Base-by-base conservation (phyloP, 2,329 filamentous ascomycete genomes). In the Corniculantispora saksenae region DNA sequence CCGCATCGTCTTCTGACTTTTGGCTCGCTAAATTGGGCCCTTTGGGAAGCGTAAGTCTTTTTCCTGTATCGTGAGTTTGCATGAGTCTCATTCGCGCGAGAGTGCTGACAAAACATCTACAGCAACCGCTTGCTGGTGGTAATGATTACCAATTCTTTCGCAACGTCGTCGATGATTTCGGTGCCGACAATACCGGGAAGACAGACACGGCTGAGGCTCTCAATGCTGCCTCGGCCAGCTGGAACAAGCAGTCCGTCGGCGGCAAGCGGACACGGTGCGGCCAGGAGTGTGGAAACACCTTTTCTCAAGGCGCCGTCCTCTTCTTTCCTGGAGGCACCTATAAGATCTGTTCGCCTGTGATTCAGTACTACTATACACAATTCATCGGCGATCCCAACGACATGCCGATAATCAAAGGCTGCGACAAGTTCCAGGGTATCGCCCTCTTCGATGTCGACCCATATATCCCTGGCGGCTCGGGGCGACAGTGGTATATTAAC, bases 321-420 rank as follows among this genome's bases (percentile, higher is more conserved):
- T 92, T 91, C 77, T 91, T 91, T 76, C 89, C 88, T 12, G 79
- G 87, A 6, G 89, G 89, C 66, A 91, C 85, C 19, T 92, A 91
- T 72, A 70, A 84, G 3, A 82, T 81, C 66, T 89, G 91, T 3
- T 86, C 93, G 66, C 65, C 65, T 12, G 51, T 64, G 17, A 77
- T 90, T 54, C 86, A 89, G 72, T 89, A 88, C 77, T 94, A 93
- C 79, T 91, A 92, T 74, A 93, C 91, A 1, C 89, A 91, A 74
- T 83, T 94, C 68, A 82, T 93, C 25, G 91, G 91, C 57, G 89
- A 93, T 76, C 84, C 89, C 13, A 80, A 79, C 35, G 74, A 82
- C 67, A 80, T 84, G 67, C 79, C 89, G 13, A 81, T 81, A 3
- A 79, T 89, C 56, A 82, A 83, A 69, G 85, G 85, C 2, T 76